A percentile compares a stretch with the other conserved stretches of the same genome.
Conservation (phyloP, 2,329 filamentous ascomycete genomes). For the Arthrinium puccinioides region DNA sequence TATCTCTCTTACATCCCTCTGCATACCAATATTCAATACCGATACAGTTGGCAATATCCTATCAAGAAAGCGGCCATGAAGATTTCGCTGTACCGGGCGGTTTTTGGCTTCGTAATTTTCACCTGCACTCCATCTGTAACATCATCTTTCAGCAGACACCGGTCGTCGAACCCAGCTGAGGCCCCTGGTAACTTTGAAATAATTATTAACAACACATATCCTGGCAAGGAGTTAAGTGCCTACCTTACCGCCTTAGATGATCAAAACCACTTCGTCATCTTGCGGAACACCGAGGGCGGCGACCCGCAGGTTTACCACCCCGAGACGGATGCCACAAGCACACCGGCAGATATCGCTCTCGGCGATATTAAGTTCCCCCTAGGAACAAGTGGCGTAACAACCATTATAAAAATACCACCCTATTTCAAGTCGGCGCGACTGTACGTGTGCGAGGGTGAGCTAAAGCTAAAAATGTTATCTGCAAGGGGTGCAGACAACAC, state of each 20-base stretch:
- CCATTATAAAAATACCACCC: background rate
- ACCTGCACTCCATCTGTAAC: too few species aligned
- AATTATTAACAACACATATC: background rate
- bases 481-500: background rate
- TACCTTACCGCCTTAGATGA: background rate
- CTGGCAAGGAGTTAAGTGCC: background rate
- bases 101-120: too few species aligned
- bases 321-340: background rate
- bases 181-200: background rate
- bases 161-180: too few species aligned
- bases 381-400: background rate
- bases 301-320: background rate
- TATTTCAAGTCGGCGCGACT: background rate
- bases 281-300: background rate
- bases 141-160: too few species aligned
- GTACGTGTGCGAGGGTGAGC: background rate
- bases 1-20: too few species aligned
- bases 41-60: too few species aligned
- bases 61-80: too few species aligned
- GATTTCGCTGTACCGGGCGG: too few species aligned
- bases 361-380: background rate
- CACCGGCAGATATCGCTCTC: background rate
- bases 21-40: too few species aligned
- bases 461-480: background rate
- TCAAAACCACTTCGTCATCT: background rate